Percentiles rank a stretch among this genome's conserved stretches.
These are phyloP conservation scores for Candida caryicola DNA, from an alignment of 805 yeast genomes.

Conservation along the genomic window DNA sequence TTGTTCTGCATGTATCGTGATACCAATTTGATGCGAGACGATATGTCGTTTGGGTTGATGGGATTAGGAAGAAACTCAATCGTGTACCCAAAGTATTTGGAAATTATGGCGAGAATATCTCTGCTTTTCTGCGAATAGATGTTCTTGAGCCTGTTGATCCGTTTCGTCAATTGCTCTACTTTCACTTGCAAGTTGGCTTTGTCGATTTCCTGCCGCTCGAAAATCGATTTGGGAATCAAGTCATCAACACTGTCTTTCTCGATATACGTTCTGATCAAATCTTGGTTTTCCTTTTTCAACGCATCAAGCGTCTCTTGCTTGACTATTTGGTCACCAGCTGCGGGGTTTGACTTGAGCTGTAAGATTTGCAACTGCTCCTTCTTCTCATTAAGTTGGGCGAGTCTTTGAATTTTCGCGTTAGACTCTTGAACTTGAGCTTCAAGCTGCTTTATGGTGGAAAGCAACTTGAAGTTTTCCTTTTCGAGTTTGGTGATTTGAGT, in stretches of 20 bases:
- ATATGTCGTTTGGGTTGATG: slow-evolving; percentile 43
- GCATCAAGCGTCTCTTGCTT: slow-evolving; percentile 50
- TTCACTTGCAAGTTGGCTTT: slow-evolving; percentile 45
- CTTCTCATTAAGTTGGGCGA: slow-evolving; percentile 18
- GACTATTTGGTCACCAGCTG: slow-evolving; percentile 56
- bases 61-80: slow-evolving; percentile 59
- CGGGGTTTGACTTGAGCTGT: slow-evolving; percentile 66
- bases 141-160: slow-evolving; percentile 51
- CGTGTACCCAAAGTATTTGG: slow-evolving; percentile 67
- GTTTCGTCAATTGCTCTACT: slow-evolving; percentile 49
- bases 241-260: slow-evolving; percentile 17
- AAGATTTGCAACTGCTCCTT: slow-evolving; percentile 44
- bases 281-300: slow-evolving; percentile 57
- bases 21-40: slow-evolving; percentile 52
- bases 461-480: slow-evolving; percentile 39
- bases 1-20: slow-evolving; percentile 38
- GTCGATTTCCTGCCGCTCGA: slow-evolving; percentile 60
- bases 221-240: slow-evolving; percentile 57
- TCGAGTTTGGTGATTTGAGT: slow-evolving; percentile 32
- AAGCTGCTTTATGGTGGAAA: slow-evolving; percentile 34
- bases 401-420: slow-evolving; percentile 32
- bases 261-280: slow-evolving; percentile 37
- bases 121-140: slow-evolving; percentile 63
- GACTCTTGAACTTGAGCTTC: slow-evolving; percentile 35
- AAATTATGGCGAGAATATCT: slow-evolving; percentile 67